Evolutionary conservation across 2,329 filamentous ascomycete genomes (phyloP).

Genomic region (Fusarium sp.): DNA sequence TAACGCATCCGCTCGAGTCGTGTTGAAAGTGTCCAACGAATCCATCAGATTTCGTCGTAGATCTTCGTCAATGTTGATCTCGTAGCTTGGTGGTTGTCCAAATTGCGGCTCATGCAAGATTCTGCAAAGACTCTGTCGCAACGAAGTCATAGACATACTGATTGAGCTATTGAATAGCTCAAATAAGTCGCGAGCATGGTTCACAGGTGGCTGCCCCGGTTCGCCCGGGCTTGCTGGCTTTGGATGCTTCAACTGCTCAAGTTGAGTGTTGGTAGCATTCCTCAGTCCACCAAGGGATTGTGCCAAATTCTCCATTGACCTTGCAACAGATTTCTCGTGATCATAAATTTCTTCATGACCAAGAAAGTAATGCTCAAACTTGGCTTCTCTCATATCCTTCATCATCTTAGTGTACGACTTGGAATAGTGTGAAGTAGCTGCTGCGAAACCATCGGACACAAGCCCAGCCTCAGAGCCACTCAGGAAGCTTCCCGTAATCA

Average conservation of each 20-base stretch:
- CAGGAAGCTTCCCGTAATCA: constrained; percentile 85
- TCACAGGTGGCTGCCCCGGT: fast-evolving
- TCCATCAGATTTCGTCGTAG: constrained; percentile 84
- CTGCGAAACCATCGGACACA: constrained; percentile 71
- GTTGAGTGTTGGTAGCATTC: constrained; percentile 90
- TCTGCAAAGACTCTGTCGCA: constrained; percentile 26
- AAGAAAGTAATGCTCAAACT: constrained; percentile 86
- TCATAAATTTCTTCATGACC: constrained; percentile 84
- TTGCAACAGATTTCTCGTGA: constrained; percentile 82
- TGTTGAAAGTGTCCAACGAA: constrained; percentile 90
- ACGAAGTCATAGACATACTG: constrained; percentile 23
- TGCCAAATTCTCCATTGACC: constrained; percentile 85
- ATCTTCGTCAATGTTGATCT: constrained; percentile 76
- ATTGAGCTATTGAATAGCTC: constrained; percentile 35
- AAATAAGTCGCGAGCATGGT: constrained; percentile 25
- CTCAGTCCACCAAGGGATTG: constrained; percentile 91
- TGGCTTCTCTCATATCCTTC: constrained; percentile 85
- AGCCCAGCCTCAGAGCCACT: constrained; percentile 85
- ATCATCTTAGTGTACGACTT: constrained; percentile 76
- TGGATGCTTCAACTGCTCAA: constrained; percentile 74
- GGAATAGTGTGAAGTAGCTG: constrained; percentile 72
- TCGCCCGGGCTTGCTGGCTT: not conserved
- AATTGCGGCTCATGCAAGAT: constrained; percentile 43
- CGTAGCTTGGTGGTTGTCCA: constrained; percentile 54
- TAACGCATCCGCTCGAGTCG: constrained; percentile 87